phyloP scores from a whole-genome alignment of 73 alveolate species.

The Paramecium primaurelia region DNA sequence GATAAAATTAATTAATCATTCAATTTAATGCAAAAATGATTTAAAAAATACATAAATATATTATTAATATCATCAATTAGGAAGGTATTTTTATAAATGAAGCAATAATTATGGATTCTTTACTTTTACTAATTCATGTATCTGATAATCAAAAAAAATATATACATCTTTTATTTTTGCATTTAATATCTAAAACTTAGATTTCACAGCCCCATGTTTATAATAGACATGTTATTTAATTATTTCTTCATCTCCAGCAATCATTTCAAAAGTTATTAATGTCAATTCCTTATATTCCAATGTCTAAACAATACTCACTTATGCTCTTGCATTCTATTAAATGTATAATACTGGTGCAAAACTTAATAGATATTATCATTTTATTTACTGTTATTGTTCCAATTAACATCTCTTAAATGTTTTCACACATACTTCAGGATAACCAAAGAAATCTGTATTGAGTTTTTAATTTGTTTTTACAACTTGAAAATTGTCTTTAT shows the following conservation, averaged over 20 bases:
- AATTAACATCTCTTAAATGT: slow-evolving; percentile 16
- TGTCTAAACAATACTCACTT: neutral
- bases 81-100: slow-evolving; percentile 16
- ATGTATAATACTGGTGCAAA: neutral
- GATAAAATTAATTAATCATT: neutral
- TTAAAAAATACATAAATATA: neutral
- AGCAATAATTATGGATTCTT: slow-evolving; percentile 32
- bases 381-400: slow-evolving; percentile 20
- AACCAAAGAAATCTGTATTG: neutral
- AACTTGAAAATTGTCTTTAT: neutral
- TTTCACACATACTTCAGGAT: slow-evolving; percentile 30
- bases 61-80: neutral
- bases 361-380: neutral
- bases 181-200: neutral
- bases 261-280: slow-evolving; percentile 3
- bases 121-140: neutral
- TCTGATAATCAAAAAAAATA: neutral
- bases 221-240: neutral
- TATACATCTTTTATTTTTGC: slow-evolving; percentile 25
- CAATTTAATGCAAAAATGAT: neutral
- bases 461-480: neutral
- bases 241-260: slow-evolving; percentile 40
- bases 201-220: slow-evolving; percentile 18
- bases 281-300: slow-evolving; percentile 7
- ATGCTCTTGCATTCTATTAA: neutral